Base-by-base conservation (phyloP, 2,329 filamentous ascomycete species). In the Lachnellula hyalina region DNA sequence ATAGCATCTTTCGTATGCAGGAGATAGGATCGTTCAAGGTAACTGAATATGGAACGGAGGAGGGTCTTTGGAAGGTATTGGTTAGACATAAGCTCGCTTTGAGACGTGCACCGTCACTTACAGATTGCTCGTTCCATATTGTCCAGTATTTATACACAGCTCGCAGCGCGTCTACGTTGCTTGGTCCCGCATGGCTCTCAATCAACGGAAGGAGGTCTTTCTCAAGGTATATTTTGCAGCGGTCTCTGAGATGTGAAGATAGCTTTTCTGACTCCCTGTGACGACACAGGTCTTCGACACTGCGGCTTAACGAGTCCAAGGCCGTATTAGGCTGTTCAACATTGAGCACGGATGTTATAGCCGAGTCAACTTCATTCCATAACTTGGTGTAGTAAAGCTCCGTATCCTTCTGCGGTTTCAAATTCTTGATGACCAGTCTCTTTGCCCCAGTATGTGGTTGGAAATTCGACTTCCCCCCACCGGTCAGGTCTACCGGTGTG, bases 391-490 rank as follows among this genome's bases (percentile, higher is more conserved):
- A 90, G 74, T 96, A 97, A 60, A 83, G 79, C 59, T 88, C 84
- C 19, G 88, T 81, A 63, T 90, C 83, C 77, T 51, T 73, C 67
- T 40, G 72, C 69, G 55, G 80, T 56, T 87, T 84, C 60, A 96
- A 80, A 69, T 96, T 97, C 80, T 96, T 96, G 65, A 99, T 89
- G n/a, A 93, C 82, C 46, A 99, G 81, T 72, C 87, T 92, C 77
- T 87, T 92, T 19, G 90, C 85, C 34, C 90, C 91, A 11, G 80
- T 77, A 65, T 89, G 84, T 12, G 90, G 85, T 63, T 87, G 88
- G 67, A 92, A 89, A 44, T 64, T 65, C 35, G 65, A 64, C 2
- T 53, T 55, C 4, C 56, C 55, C 4, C 56, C 55, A 11, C 60
- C 53, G 14, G 63, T 65, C 49, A 67, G 50, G 28, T 66, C 66